Percentiles rank a stretch among this genome's conserved stretches.
Evolutionary conservation across 306 rosid species (phyloP).

Genomic region (Cucurbita pepo): DNA sequence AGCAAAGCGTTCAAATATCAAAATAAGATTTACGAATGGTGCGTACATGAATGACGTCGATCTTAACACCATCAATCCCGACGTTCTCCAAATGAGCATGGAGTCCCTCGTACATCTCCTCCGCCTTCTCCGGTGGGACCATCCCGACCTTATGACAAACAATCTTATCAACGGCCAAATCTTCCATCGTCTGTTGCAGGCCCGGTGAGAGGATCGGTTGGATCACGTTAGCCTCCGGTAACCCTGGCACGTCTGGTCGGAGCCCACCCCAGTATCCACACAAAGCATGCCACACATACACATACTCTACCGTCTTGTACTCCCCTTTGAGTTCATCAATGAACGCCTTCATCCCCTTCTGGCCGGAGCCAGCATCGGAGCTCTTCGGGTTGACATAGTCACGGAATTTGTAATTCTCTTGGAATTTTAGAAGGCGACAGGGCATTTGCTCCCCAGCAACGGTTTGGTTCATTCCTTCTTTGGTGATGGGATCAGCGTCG

Average conservation of each 20-base stretch:
- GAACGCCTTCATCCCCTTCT: constrained; percentile 55
- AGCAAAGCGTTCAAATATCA: too few species aligned
- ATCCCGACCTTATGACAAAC: constrained; percentile 49
- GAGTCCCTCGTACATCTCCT: constrained; percentile 63
- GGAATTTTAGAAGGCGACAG: constrained; percentile 48
- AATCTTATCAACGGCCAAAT: constrained; percentile 84
- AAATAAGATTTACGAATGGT: too few species aligned
- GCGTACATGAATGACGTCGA: constrained; percentile 87
- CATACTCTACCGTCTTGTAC: constrained; percentile 49
- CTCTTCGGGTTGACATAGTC: constrained; percentile 24
- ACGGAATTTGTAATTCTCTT: constrained; percentile 63
- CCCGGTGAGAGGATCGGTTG: constrained; percentile 42
- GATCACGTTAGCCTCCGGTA: constrained; percentile 40
- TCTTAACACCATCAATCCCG: constrained; percentile 87
- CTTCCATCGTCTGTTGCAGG: constrained; percentile 56
- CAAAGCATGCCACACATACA: constrained; percentile 90
- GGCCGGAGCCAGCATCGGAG: background rate
- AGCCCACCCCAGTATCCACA: constrained; percentile 96
- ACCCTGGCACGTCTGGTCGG: constrained; percentile 44
- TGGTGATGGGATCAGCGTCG: constrained; percentile 41
- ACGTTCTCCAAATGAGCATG: constrained; percentile 50
- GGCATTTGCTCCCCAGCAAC: constrained; percentile 92
- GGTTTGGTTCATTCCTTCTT: constrained; percentile 59
- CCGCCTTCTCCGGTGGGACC: constrained; percentile 54
- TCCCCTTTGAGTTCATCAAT: constrained; percentile 51